Conservation (phyloP, 2,329 filamentous ascomycete genomes). For the Exserohilum turcica region DNA sequence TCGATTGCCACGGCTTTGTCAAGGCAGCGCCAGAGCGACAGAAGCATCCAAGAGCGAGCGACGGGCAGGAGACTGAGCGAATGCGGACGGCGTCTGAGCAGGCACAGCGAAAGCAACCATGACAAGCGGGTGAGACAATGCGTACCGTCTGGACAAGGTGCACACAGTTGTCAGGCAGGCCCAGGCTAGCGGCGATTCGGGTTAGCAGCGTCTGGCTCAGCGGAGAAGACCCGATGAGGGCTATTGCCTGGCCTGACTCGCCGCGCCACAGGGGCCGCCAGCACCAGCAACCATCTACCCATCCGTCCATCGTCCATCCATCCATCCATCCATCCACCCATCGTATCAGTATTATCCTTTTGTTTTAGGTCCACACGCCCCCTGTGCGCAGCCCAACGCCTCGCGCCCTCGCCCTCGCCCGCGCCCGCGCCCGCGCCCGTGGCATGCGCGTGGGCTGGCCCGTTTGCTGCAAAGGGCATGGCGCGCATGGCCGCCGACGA, state of each 20-base stretch:
- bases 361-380: not conserved
- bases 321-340: too few species aligned
- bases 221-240: slow-evolving; percentile 5
- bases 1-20: slow-evolving; percentile 26
- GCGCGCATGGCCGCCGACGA: slow-evolving; percentile 2
- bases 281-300: not conserved
- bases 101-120: slow-evolving; percentile 15
- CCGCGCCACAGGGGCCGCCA: slow-evolving; percentile 1
- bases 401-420: too few species aligned
- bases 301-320: not conserved
- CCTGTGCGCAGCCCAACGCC: not conserved
- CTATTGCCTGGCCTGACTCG: slow-evolving; percentile 10
- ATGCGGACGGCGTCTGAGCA: slow-evolving; percentile 12
- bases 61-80: slow-evolving; percentile 7
- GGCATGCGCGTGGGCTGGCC: too few species aligned
- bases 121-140: slow-evolving; percentile 11
- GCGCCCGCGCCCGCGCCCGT: too few species aligned
- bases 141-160: slow-evolving; percentile 1
- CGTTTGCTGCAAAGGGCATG: not conserved
- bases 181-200: slow-evolving; percentile 3
- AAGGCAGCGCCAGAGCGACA: slow-evolving; percentile 12
- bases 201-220: not conserved
- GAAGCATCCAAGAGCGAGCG: slow-evolving; percentile 19
- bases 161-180: slow-evolving; percentile 11
- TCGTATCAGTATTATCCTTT: too few species aligned